These are phyloP conservation scores for Candida endomychidarum DNA, from an alignment of 805 yeast species.

Conservation along the genomic window DNA sequence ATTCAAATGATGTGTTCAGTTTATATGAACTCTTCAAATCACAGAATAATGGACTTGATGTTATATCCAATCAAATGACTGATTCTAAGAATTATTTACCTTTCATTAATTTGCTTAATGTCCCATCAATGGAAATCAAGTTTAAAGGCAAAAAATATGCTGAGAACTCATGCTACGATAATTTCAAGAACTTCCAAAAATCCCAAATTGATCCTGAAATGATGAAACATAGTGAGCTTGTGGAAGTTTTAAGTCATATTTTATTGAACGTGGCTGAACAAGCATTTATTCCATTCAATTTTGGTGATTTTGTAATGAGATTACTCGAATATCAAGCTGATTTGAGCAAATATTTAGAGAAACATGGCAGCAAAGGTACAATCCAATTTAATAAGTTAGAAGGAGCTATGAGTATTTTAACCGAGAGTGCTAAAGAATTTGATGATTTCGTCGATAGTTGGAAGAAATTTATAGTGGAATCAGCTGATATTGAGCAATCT, in stretches of 20 bases:
- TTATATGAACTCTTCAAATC: constrained; percentile 28
- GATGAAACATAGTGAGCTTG: constrained; percentile 54
- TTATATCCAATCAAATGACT: constrained; percentile 33
- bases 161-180: constrained; percentile 61
- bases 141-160: constrained; percentile 48
- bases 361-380: constrained; percentile 16
- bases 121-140: constrained; percentile 66
- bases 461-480: constrained; percentile 42
- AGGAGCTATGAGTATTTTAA: constrained; percentile 25
- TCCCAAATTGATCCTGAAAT: constrained; percentile 54
- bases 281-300: constrained; percentile 73
- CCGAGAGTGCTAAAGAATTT: constrained; percentile 43
- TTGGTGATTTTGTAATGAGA: constrained; percentile 45
- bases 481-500: constrained; percentile 69
- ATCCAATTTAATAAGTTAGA: constrained; percentile 26
- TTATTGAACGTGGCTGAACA: constrained; percentile 65
- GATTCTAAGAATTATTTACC: constrained; percentile 67
- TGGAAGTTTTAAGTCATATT: constrained; percentile 53
- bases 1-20: constrained; percentile 12
- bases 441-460: constrained; percentile 62
- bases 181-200: constrained; percentile 52
- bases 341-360: constrained; percentile 37
- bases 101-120: constrained; percentile 59
- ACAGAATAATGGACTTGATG: constrained; percentile 23
- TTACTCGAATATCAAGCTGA: constrained; percentile 48